These are phyloP conservation scores for Neurospora sp. DNA, from an alignment of 495 filamentous ascomycete species.

Conservation along the genomic window DNA sequence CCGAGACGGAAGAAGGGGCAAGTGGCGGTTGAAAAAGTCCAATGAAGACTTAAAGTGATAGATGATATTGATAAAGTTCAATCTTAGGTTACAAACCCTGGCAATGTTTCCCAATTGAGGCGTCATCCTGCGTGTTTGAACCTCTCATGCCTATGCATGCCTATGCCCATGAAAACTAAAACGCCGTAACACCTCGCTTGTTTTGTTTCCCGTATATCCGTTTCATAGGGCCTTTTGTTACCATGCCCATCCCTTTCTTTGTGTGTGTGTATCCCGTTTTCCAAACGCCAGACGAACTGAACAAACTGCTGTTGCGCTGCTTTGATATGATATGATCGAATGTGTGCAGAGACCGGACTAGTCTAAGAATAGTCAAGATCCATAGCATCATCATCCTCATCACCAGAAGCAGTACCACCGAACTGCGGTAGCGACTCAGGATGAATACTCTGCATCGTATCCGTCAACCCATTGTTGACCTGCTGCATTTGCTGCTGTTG, in stretches of 20 bases:
- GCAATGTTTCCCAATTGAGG: neutral
- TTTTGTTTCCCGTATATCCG: neutral
- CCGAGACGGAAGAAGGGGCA: neutral
- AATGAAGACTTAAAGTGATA: neutral
- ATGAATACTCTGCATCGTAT: neutral
- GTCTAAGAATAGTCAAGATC: conserved; percentile 44
- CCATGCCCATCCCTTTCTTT: neutral
- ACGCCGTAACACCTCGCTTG: neutral
- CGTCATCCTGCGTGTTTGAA: neutral
- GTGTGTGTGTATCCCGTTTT: neutral
- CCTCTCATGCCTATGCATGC: neutral
- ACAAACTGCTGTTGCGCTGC: neutral
- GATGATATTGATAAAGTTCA: neutral
- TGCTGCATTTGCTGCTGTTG: neutral
- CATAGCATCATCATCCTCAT: conserved; percentile 57
- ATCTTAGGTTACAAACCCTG: neutral
- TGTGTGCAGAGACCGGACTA: neutral
- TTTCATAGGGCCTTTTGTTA: neutral
- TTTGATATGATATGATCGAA: neutral
- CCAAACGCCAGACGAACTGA: neutral
- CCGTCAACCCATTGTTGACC: neutral
- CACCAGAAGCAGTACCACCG: neutral
- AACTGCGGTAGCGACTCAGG: neutral
- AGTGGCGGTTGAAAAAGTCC: too few relatives aligned
- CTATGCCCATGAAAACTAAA: neutral